These are phyloP conservation scores for Dacryopinax primogenitus DNA, from an alignment of 768 basidiomycete species.

Conservation along the genomic window DNA sequence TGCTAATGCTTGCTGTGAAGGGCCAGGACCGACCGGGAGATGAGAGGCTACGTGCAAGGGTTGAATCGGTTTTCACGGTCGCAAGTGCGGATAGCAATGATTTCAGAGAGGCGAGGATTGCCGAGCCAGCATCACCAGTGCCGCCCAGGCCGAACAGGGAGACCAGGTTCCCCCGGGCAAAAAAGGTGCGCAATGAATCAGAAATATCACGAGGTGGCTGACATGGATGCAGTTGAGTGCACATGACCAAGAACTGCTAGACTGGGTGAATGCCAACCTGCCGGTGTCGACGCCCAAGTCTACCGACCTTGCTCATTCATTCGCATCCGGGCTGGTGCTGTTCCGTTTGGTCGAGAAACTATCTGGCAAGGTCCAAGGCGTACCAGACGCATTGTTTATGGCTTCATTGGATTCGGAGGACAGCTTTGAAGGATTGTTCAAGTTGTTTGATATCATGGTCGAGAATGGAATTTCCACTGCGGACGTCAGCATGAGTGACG, in stretches of 20 bases:
- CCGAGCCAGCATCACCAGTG: constrained; percentile 40
- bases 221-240: constrained; percentile 5
- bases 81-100: constrained; percentile 6
- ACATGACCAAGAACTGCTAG: constrained; percentile 28
- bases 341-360: constrained; percentile 76
- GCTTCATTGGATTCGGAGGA: constrained; percentile 48
- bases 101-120: not conserved
- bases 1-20: constrained; percentile 42
- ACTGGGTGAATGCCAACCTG: constrained; percentile 82
- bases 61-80: constrained; percentile 46
- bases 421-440: constrained; percentile 75
- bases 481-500: constrained; percentile 84
- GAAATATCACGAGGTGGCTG: not conserved
- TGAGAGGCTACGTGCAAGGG: constrained; percentile 30
- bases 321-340: constrained; percentile 53
- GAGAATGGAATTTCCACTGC: constrained; percentile 86
- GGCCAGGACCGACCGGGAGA: constrained; percentile 27
- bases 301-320: constrained; percentile 29
- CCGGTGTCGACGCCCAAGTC: constrained; percentile 43
- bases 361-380: constrained; percentile 29
- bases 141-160: constrained; percentile 37
- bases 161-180: not conserved
- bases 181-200: not conserved
- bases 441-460: constrained; percentile 80
- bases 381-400: constrained; percentile 70